These are phyloP conservation scores for Paramecium sonneborni DNA, from an alignment of 73 alveolate genomes.

Conservation along the genomic window DNA sequence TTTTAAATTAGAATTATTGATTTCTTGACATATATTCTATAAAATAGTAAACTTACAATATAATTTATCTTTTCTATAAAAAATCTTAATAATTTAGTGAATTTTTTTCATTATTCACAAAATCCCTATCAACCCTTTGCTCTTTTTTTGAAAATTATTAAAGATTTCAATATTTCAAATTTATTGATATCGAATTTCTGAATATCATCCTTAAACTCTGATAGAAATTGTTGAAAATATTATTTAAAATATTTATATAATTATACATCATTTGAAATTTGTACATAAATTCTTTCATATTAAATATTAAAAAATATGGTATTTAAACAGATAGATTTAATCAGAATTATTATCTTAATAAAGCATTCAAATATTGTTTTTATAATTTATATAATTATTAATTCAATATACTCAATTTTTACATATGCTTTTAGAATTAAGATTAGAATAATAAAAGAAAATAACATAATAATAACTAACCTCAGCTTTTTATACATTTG, in stretches of 20 bases:
- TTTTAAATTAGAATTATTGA: neutral
- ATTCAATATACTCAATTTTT: neutral
- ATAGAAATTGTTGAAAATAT: too few species aligned
- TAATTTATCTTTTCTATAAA: neutral
- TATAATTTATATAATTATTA: neutral
- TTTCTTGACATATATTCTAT: neutral
- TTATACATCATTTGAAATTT: too few species aligned
- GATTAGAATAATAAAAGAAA: neutral
- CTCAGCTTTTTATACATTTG: neutral
- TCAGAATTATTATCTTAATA: too few species aligned
- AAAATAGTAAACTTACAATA: too few species aligned
- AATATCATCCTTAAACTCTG: too few species aligned
- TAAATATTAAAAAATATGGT: too few species aligned
- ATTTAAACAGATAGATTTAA: too few species aligned
- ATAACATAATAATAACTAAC: neutral
- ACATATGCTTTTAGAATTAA: neutral
- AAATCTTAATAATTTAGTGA: neutral
- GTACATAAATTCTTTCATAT: too few species aligned
- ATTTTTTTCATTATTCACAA: neutral
- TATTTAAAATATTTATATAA: too few species aligned
- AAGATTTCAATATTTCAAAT: too few species aligned
- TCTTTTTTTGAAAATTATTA: neutral
- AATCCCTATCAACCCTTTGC: neutral
- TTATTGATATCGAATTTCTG: too few species aligned
- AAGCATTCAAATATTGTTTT: too few species aligned